Evolutionary conservation across 2,329 filamentous ascomycete species (phyloP).

Genomic region (Epichloe gansuensis): DNA sequence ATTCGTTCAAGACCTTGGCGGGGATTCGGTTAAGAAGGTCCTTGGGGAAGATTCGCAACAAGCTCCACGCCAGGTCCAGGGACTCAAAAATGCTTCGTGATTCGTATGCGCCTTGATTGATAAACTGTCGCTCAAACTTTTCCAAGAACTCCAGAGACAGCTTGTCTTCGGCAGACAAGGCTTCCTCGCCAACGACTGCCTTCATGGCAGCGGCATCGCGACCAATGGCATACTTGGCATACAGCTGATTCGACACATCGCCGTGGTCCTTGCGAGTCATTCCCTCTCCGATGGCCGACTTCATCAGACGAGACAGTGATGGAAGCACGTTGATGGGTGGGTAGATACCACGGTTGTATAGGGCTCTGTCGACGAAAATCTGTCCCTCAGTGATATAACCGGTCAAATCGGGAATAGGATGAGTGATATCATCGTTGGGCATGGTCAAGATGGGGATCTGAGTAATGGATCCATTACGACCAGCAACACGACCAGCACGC

Average conservation of each 20-base stretch:
- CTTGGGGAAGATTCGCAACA: conserved; percentile 96
- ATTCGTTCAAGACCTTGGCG: conserved; percentile 71
- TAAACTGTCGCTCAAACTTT: conserved; percentile 95
- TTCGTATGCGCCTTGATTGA: conserved; percentile 86
- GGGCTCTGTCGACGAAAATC: conserved; percentile 89
- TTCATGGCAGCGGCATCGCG: conserved; percentile 98
- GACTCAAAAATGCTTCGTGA: conserved; percentile 85
- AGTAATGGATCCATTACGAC: conserved; percentile 95
- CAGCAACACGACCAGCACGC: conserved; percentile 91
- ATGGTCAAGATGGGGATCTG: conserved; percentile 98
- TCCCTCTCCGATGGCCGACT: conserved; percentile 95
- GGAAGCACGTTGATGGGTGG: conserved; percentile 97
- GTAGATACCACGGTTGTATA: conserved; percentile 95
- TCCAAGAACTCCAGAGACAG: conserved; percentile 95
- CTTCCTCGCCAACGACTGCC: conserved; percentile 97
- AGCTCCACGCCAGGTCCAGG: conserved; percentile 88
- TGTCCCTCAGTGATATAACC: conserved; percentile 99
- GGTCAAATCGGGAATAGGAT: conserved; percentile 96
- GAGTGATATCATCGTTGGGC: conserved; percentile 99
- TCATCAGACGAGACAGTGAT: conserved; percentile 98
- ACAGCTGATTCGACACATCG: conserved; percentile 98
- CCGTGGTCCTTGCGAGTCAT: conserved; percentile 95
- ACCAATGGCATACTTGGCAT: conserved; percentile 98
- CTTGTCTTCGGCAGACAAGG: conserved; percentile 90
- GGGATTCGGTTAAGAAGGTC: conserved; percentile 93